Evolutionary conservation across 768 basidiomycete species (phyloP).

Genomic region (Naganishia vishniacii): DNA sequence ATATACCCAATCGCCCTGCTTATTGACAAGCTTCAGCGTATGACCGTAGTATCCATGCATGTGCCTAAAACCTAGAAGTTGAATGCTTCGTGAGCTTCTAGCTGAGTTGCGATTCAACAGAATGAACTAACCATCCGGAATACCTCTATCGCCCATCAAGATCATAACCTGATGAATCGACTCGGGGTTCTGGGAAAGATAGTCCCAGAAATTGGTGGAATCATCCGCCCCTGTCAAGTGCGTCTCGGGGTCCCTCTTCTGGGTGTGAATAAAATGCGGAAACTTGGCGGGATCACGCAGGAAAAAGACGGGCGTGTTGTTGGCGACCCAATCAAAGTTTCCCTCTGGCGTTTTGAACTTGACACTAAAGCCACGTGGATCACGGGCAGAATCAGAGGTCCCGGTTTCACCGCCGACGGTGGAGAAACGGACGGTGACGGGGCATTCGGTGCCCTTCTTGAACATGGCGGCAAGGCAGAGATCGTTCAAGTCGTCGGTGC

Average conservation of each 20-base stretch:
- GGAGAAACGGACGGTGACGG: constrained; percentile 47
- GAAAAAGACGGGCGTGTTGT: constrained; percentile 45
- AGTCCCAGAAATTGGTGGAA: constrained; percentile 60
- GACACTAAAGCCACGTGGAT: constrained; percentile 52
- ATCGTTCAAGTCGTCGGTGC: constrained; percentile 50
- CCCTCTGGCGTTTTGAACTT: constrained; percentile 52
- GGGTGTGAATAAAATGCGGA: constrained; percentile 53
- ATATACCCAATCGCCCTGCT: constrained; percentile 45
- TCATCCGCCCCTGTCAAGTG: constrained; percentile 73
- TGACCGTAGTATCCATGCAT: constrained; percentile 79
- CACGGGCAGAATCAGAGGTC: constrained; percentile 50
- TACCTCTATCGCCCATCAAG: constrained; percentile 53
- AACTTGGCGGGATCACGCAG: constrained; percentile 47
- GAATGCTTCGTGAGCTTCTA: too few relatives aligned
- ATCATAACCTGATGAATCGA: constrained; percentile 52
- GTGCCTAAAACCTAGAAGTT: constrained; percentile 61
- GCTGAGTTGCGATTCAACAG: too few relatives aligned
- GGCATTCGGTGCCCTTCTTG: constrained; percentile 48
- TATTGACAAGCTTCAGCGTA: constrained; percentile 50
- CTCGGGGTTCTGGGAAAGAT: constrained; percentile 51
- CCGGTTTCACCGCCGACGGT: constrained; percentile 54
- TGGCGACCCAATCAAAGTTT: constrained; percentile 51
- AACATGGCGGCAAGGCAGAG: constrained; percentile 50
- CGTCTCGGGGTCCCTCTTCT: constrained; percentile 70
- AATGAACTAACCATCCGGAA: too few relatives aligned